These are phyloP conservation scores for Astragalus glycyphyllos DNA, from an alignment of 306 rosid species.

Conservation along the genomic window DNA sequence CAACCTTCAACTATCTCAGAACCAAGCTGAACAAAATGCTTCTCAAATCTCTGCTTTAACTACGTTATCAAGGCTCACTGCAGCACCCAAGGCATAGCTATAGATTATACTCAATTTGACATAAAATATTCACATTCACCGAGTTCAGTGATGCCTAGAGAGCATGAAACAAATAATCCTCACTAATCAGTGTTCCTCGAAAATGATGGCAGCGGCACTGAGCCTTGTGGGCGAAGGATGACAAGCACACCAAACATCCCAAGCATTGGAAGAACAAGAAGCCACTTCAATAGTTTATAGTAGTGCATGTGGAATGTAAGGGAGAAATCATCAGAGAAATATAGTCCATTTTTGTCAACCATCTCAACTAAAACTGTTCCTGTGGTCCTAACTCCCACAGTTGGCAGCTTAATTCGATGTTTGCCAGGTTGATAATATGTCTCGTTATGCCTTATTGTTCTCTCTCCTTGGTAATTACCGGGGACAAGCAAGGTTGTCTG, in stretches of 20 bases:
- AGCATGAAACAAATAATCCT: slow-evolving; percentile 34
- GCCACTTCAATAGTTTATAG: slow-evolving; percentile 93
- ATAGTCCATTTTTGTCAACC: slow-evolving; percentile 93
- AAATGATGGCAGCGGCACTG: slow-evolving; percentile 91
- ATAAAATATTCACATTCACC: slow-evolving; percentile 43
- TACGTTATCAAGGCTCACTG: slow-evolving; percentile 17
- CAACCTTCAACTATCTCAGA: slow-evolving; percentile 44
- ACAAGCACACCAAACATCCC: slow-evolving; percentile 92
- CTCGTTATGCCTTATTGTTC: slow-evolving; percentile 73
- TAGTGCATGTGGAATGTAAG: slow-evolving; percentile 98
- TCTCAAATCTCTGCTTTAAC: slow-evolving; percentile 27
- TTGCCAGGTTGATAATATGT: slow-evolving; percentile 73
- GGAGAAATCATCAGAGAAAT: slow-evolving; percentile 92
- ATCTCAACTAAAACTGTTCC: slow-evolving; percentile 95
- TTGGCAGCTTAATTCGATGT: slow-evolving; percentile 82
- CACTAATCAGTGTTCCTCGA: slow-evolving; percentile 78
- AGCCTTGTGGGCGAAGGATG: slow-evolving; percentile 90
- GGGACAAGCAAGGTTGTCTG: slow-evolving; percentile 91
- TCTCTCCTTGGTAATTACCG: slow-evolving; percentile 97
- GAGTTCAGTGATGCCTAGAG: slow-evolving; percentile 28
- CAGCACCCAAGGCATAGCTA: slow-evolving; percentile 35
- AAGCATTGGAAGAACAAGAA: slow-evolving; percentile 93
- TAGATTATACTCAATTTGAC: slow-evolving; percentile 28
- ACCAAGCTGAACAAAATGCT: slow-evolving; percentile 39
- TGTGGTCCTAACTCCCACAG: slow-evolving; percentile 80